phyloP scores from a whole-genome alignment of 345 rosid species.

The Camelina neglecta region DNA sequence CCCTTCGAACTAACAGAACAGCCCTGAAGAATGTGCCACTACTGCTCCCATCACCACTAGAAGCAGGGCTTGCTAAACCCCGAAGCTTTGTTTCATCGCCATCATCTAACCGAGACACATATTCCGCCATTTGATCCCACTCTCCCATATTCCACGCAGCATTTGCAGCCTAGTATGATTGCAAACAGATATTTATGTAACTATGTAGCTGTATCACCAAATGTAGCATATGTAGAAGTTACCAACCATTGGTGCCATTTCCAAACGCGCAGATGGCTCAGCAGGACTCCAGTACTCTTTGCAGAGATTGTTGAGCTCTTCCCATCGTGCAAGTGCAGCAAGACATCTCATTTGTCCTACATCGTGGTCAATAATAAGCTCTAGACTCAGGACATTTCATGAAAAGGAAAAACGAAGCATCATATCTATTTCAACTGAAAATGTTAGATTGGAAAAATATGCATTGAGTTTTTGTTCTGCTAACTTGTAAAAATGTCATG shows the following conservation, averaged over 20 bases:
- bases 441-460: constrained; percentile 30
- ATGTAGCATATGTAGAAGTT: constrained; percentile 38
- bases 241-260: constrained; percentile 99
- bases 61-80: constrained; percentile 81
- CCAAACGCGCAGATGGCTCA: constrained; percentile 92
- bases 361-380: constrained; percentile 35
- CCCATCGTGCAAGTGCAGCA: constrained; percentile 98
- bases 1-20: constrained; percentile 79
- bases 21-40: constrained; percentile 97
- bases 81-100: constrained; percentile 93
- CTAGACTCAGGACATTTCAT: constrained; percentile 27
- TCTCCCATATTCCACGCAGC: constrained; percentile 99
- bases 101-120: constrained; percentile 91
- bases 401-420: constrained; percentile 27
- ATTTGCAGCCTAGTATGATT: constrained; percentile 69
- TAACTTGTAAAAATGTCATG: constrained; percentile 8
- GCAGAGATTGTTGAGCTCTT: constrained; percentile 93
- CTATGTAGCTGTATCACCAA: constrained; percentile 16
- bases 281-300: constrained; percentile 99
- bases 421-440: constrained; percentile 31
- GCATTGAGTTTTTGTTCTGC: constrained; percentile 16
- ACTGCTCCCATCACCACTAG: constrained; percentile 92
- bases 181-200: constrained; percentile 33
- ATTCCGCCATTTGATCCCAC: constrained; percentile 99
- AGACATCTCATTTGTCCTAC: constrained; percentile 97